Evolutionary conservation across 257 asterid species (phyloP).

Genomic region (Solanum ossicruentum): DNA sequence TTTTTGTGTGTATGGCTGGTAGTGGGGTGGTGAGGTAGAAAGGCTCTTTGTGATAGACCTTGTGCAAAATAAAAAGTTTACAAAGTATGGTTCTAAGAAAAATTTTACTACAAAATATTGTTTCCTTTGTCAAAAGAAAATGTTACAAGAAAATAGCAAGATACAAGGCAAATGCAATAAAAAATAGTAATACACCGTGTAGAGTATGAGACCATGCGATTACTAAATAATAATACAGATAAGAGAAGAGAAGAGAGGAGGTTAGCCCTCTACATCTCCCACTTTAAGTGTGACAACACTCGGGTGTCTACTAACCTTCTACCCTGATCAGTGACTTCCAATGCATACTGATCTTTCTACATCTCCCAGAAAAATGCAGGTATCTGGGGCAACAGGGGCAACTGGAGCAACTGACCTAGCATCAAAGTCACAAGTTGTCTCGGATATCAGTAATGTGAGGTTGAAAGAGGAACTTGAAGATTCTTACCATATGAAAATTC

Average conservation of each 20-base stretch:
- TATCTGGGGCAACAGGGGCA: slow-evolving; percentile 49
- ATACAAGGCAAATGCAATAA: neutral
- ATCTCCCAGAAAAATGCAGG: slow-evolving; percentile 79
- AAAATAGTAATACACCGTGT: neutral
- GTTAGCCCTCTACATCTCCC: neutral
- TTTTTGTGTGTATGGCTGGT: neutral
- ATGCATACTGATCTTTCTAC: neutral
- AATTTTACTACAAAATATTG: too few species aligned
- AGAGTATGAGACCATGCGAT: neutral
- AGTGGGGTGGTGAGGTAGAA: neutral
- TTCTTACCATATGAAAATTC: slow-evolving; percentile 51
- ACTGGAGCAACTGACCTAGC: slow-evolving; percentile 68
- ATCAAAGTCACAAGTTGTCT: slow-evolving; percentile 58
- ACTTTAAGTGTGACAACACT: neutral
- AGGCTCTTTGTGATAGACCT: neutral
- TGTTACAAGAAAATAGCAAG: neutral
- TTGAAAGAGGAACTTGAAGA: slow-evolving; percentile 60
- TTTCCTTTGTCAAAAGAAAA: neutral
- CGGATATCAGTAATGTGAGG: slow-evolving; percentile 45
- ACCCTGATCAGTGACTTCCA: neutral
- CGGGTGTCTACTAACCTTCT: neutral
- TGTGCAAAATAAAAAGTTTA: neutral
- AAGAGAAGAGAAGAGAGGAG: neutral
- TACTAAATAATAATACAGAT: neutral
- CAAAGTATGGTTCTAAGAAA: neutral